Base-by-base conservation (phyloP, 306 rosid genomes). In the Cyclanthera cordifolia region DNA sequence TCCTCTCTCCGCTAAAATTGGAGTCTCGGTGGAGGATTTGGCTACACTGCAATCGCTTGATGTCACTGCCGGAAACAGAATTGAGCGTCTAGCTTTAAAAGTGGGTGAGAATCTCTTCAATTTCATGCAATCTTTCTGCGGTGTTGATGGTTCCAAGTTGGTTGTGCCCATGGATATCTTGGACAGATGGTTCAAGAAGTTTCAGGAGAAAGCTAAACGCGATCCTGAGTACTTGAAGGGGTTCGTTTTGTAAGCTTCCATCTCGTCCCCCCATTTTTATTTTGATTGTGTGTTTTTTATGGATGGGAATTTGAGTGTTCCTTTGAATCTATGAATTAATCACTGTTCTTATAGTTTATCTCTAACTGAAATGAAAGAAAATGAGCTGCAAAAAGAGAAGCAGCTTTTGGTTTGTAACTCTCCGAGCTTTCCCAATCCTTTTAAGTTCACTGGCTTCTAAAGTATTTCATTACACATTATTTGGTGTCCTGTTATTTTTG, bases 41-140 rank as follows among this genome's bases (percentile, higher is more conserved):
- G 96, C 87, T 45, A n/a, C 95, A 70, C 74, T 90, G 74, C 95
- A 85, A 23, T 90, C 99, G 37, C 87, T 89, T 4, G 99, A 85
- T 20, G 95, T 83, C 53, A 75, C 74, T 17, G 95, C 81, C 47
- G 96, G 79, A 79, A 84, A 78, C 82, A 48, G 85, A 67, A 86
- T 88, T 6, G 91, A 90, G 70, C 80, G 88, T 32, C 0, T 93
- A 65, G 96, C 96, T 6, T 43, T 93, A 85, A 90, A 90, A 77
- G 95, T 87, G 0, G 95, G 96, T 23, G 99, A 88, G 78, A 93
- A 90, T 49, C 79, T 93, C 32, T 93, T 93, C 81, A 90, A 93
- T 46, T 93, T 86, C 71, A 87, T 93, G 99, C 96, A 93, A 71
- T 87, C 95, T 1, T 93, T 93, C 32, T 93, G 95, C 28, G 95